phyloP scores from a whole-genome alignment of 116 monocot genomes.

The Dioscorea cayenensis region DNA sequence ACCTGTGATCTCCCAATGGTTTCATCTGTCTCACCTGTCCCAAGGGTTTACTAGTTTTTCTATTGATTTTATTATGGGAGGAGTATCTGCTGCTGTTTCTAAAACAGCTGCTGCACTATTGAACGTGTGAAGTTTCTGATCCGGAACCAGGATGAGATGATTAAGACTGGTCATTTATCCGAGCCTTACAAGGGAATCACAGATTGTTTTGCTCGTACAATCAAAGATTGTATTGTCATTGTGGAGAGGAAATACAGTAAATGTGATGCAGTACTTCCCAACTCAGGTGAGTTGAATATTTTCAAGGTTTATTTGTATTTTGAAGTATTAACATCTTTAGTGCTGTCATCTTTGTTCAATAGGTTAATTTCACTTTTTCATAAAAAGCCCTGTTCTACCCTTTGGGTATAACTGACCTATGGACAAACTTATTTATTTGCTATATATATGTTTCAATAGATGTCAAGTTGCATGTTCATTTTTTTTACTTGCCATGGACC shows the following conservation, averaged over 20 bases:
- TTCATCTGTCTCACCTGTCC: constrained; percentile 20
- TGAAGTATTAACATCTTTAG: not conserved
- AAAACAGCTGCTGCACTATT: constrained; percentile 50
- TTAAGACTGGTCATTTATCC: constrained; percentile 32
- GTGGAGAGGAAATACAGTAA: constrained; percentile 49
- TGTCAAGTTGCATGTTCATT: not conserved
- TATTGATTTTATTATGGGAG: constrained; percentile 46
- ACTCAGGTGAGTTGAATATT: constrained; percentile 15
- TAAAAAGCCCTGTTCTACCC: not conserved
- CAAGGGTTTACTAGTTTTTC: constrained; percentile 19
- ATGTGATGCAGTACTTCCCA: constrained; percentile 51
- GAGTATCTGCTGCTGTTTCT: constrained; percentile 45
- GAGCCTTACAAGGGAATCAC: constrained; percentile 44
- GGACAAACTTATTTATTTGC: too few species aligned
- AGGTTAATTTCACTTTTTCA: not conserved
- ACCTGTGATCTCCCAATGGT: constrained; percentile 20
- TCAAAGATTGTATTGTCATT: constrained; percentile 22
- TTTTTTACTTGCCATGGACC: not conserved
- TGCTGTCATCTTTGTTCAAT: not conserved
- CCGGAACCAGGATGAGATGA: constrained; percentile 56
- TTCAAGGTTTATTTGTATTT: not conserved
- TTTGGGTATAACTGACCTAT: too few species aligned
- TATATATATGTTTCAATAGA: too few species aligned
- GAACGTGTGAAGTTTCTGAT: constrained; percentile 51
- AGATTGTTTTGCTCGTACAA: constrained; percentile 32